Percentiles rank a stretch among this genome's conserved stretches.
phyloP scores from a whole-genome alignment of 108 stramenopile genomes.

The Fistulifera solaris region DNA sequence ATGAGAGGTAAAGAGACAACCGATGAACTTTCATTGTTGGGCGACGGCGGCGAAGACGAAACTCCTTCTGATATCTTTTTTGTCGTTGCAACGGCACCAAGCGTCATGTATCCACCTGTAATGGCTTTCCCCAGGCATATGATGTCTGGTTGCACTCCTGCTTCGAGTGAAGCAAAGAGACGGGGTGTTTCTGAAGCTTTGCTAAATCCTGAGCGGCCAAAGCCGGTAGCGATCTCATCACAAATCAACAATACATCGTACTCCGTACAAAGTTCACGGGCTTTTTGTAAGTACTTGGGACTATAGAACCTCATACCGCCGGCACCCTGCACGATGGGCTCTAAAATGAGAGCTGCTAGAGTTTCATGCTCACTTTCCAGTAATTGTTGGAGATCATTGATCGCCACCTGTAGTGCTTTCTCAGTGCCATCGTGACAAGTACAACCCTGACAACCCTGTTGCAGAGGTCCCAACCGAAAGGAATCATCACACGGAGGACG shows the following conservation, averaged over 20 bases:
- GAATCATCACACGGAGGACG: conserved; percentile 5
- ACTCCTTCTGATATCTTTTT: conserved; percentile 54
- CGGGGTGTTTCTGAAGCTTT: too few relatives aligned
- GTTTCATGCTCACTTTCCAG: conserved; percentile 16
- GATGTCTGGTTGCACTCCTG: conserved; percentile 51
- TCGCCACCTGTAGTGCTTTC: too few relatives aligned
- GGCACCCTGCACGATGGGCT: conserved; percentile 89
- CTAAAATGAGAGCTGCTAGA: conserved; percentile 82
- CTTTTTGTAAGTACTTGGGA: conserved; percentile 41
- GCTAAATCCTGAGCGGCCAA: conserved; percentile 67
- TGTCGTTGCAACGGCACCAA: conserved; percentile 70
- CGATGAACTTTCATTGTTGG: conserved; percentile 18
- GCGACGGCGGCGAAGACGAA: conserved; percentile 8
- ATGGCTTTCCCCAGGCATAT: conserved; percentile 81
- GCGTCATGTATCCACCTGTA: conserved; percentile 67
- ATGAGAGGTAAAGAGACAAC: conserved; percentile 35
- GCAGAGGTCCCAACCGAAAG: too few relatives aligned
- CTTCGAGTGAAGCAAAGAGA: too few relatives aligned
- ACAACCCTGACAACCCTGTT: too few relatives aligned
- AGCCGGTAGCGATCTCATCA: conserved; percentile 88
- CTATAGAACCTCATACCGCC: conserved; percentile 82
- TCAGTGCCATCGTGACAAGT: too few relatives aligned
- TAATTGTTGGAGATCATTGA: too few relatives aligned
- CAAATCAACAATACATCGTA: conserved; percentile 72
- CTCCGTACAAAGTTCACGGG: conserved; percentile 60